A percentile compares a stretch with the other conserved stretches of the same genome.
Conservation (phyloP, 495 filamentous ascomycete species). For the Lepraria neglecta region DNA sequence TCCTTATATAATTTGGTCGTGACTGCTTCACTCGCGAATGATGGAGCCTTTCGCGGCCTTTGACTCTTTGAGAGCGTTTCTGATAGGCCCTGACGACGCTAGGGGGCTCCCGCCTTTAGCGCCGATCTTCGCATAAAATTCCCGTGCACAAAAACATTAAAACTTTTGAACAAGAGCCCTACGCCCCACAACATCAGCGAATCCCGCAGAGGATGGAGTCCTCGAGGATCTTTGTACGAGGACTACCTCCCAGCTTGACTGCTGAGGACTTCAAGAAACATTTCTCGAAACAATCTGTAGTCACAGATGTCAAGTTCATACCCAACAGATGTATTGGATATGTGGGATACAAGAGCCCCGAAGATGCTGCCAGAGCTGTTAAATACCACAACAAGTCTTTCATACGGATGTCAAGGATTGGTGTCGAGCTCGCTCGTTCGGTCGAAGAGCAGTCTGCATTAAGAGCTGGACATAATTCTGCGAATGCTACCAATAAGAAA, state of each 20-base stretch:
- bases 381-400: constrained; percentile 93
- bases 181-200: neutral
- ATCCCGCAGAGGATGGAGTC: constrained; percentile 45
- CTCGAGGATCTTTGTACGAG: constrained; percentile 89
- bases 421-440: constrained; percentile 82
- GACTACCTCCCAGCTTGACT: constrained; percentile 65
- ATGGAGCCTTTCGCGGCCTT: neutral
- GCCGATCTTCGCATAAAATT: constrained; percentile 4
- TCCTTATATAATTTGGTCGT: neutral
- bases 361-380: constrained; percentile 73
- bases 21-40: neutral
- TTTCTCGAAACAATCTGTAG: constrained; percentile 66
- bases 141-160: neutral
- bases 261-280: constrained; percentile 81
- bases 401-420: constrained; percentile 93
- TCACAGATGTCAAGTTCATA: constrained; percentile 89
- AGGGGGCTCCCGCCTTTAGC: neutral
- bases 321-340: constrained; percentile 87
- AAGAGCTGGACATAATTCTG: constrained; percentile 24
- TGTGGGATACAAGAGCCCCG: constrained; percentile 80
- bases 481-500: neutral
- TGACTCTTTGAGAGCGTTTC: neutral
- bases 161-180: neutral
- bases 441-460: constrained; percentile 22
- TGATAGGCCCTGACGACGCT: constrained; percentile 2